Evolutionary conservation across 2,329 filamentous ascomycete genomes (phyloP).

Genomic region (Colletotrichum agaves): DNA sequence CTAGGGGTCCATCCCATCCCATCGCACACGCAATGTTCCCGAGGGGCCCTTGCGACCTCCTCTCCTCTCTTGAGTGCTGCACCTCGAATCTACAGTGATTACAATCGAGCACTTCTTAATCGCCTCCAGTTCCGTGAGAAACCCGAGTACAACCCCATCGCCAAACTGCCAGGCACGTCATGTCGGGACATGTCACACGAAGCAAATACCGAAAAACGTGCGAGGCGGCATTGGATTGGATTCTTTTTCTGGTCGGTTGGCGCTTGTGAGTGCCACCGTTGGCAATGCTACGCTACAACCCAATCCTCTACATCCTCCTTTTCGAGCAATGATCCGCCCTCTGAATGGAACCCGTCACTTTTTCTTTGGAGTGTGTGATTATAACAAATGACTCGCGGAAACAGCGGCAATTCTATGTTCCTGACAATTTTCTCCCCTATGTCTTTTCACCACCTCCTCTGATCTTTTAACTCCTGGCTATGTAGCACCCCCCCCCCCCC

Average conservation of each 20-base stretch:
- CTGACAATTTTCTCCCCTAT: neutral
- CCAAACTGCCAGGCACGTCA: too few species aligned
- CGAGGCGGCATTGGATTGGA: neutral
- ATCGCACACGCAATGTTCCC: neutral
- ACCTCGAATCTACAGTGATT: too few species aligned
- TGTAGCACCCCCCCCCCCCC: neutral
- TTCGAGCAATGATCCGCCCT: conserved; percentile 23
- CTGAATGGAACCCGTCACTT: neutral
- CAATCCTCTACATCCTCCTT: neutral
- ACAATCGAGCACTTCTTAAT: too few species aligned
- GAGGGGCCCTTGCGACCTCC: too few species aligned
- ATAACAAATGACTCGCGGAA: conserved; percentile 24
- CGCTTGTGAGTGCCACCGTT: neutral
- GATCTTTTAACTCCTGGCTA: conserved; percentile 15
- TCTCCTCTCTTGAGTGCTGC: too few species aligned
- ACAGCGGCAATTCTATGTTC: conserved; percentile 9
- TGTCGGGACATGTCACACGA: neutral
- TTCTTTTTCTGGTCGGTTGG: neutral
- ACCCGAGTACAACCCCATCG: neutral
- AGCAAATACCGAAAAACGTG: neutral
- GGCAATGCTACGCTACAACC: conserved; percentile 23
- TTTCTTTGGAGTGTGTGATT: neutral
- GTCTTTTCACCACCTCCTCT: neutral
- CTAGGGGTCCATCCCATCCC: neutral
- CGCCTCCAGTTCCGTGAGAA: neutral